Conservation (phyloP, 2,329 filamentous ascomycete genomes). For the Sarocladium strictum region DNA sequence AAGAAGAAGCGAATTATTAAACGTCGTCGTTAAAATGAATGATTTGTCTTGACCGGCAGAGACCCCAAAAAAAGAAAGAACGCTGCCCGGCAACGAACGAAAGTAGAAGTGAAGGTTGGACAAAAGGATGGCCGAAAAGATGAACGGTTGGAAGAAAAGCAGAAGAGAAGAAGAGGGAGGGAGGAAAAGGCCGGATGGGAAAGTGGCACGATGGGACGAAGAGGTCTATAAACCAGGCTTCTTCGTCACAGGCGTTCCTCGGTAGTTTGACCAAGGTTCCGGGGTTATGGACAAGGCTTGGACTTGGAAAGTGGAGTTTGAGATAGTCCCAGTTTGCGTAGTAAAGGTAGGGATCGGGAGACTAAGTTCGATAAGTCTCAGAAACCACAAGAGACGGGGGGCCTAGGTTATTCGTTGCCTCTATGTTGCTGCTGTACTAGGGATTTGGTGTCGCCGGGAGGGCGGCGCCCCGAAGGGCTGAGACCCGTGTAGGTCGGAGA, state of each 20-base stretch:
- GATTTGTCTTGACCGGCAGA: slow-evolving; percentile 9
- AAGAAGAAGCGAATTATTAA: not conserved
- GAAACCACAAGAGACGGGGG: no score
- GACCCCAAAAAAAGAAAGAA: slow-evolving; percentile 8
- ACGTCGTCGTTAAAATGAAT: not conserved
- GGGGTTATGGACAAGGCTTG: not conserved
- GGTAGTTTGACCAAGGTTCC: slow-evolving; percentile 1
- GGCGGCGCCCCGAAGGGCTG: slow-evolving; percentile 9
- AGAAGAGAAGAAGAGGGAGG: slow-evolving; percentile 12
- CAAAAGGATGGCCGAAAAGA: slow-evolving; percentile 8
- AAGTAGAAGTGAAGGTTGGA: slow-evolving; percentile 3
- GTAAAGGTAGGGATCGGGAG: not conserved
- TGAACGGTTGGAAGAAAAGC: slow-evolving; percentile 8
- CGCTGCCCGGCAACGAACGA: slow-evolving; percentile 12
- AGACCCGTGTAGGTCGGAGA: slow-evolving; percentile 8
- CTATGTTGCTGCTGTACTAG: no score
- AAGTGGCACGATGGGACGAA: slow-evolving; percentile 6
- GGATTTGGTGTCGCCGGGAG: not conserved
- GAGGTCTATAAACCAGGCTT: slow-evolving; percentile 8
- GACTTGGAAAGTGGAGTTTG: no score
- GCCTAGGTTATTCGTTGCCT: no score
- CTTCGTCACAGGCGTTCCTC: not conserved
- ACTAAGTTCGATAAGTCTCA: no score
- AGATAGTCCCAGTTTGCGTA: no score
- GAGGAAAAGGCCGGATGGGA: slow-evolving; percentile 2